Percentiles rank a stretch among this genome's conserved stretches.
phyloP scores from a whole-genome alignment of 2,329 filamentous ascomycete species.

The Neonectria faginata region DNA sequence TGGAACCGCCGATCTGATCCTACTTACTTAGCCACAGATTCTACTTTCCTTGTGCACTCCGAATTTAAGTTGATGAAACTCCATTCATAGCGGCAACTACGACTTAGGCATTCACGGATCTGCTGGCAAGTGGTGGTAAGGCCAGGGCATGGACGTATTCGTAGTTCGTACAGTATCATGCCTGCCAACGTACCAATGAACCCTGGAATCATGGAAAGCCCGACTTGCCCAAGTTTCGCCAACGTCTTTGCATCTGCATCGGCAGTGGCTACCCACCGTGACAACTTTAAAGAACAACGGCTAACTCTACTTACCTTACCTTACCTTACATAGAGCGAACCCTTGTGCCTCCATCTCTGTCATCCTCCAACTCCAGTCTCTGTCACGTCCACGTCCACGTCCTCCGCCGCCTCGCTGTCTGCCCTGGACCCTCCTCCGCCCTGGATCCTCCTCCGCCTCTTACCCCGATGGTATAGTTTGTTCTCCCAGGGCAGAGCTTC shows the following conservation, averaged over 20 bases:
- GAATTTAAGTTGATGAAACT: background rate
- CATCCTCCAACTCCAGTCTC: background rate
- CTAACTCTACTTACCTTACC: background rate
- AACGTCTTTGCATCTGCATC: background rate
- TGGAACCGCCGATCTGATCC: background rate
- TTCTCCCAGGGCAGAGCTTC: background rate
- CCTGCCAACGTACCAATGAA: too few relatives aligned
- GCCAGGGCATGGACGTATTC: too few relatives aligned
- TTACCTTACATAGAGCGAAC: background rate
- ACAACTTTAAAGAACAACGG: background rate
- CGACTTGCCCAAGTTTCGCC: background rate
- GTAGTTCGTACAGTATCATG: too few relatives aligned
- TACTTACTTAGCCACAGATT: background rate
- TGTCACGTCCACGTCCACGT: background rate
- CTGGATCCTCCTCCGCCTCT: background rate
- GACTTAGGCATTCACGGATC: background rate
- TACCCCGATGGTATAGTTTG: background rate
- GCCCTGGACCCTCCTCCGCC: background rate
- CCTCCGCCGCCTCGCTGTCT: background rate
- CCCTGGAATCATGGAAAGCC: background rate
- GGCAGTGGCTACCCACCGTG: conserved; percentile 1
- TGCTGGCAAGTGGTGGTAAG: background rate
- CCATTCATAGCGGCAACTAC: background rate
- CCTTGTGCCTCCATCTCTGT: background rate
- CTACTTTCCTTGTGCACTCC: background rate